Conservation (phyloP, 2,329 filamentous ascomycete species). For the Coniella lustricola region DNA sequence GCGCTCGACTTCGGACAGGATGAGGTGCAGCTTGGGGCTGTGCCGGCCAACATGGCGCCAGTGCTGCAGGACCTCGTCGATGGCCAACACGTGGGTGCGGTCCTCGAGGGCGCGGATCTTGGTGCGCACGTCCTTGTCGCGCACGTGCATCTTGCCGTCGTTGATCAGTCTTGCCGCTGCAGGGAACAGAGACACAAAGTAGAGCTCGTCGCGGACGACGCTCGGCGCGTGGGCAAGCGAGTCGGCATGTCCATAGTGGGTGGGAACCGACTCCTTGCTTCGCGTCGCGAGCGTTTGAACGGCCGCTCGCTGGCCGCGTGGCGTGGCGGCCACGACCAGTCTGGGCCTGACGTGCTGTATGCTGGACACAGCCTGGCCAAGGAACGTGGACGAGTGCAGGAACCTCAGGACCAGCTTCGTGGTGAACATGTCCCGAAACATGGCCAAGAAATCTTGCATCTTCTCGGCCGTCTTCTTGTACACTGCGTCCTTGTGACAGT, state of each 20-base stretch:
- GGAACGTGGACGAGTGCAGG: background rate
- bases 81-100: background rate
- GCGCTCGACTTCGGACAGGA: background rate
- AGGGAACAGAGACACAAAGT: constrained; percentile 7
- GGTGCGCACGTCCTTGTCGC: background rate
- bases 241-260: background rate
- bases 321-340: background rate
- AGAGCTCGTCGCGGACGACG: background rate
- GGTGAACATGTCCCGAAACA: background rate
- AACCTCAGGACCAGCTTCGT: background rate
- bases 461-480: background rate
- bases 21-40: constrained; percentile 5
- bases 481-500: background rate
- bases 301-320: background rate
- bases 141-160: background rate
- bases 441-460: background rate
- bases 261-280: background rate
- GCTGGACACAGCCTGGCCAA: background rate
- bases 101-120: background rate
- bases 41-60: background rate
- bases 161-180: background rate
- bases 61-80: background rate
- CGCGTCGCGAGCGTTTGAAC: background rate
- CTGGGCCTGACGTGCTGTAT: background rate
- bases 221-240: background rate